Conservation (phyloP, 306 rosid species). For the Luffa aegyptiaca region DNA sequence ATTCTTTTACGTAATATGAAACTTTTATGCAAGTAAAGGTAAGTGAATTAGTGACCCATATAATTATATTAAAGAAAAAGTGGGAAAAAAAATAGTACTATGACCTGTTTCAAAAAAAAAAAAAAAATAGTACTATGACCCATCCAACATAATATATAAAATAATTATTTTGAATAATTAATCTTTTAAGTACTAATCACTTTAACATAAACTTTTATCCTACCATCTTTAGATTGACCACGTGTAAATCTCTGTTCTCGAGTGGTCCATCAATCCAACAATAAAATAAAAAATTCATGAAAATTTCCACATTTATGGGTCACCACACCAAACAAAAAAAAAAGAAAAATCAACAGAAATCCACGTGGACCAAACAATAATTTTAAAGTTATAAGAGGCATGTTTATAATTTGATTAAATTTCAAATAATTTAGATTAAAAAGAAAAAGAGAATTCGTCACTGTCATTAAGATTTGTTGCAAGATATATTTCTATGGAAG, state of each 20-base stretch:
- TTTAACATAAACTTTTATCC: not conserved
- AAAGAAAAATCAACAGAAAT: not conserved
- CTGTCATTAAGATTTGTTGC: not conserved
- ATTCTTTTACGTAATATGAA: no score
- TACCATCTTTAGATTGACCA: not conserved
- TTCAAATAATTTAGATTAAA: not conserved
- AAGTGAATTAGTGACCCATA: no score
- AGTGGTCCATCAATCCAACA: not conserved
- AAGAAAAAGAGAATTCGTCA: not conserved
- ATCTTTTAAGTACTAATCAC: not conserved
- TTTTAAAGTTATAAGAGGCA: not conserved
- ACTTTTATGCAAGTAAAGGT: no score
- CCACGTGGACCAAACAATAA: not conserved
- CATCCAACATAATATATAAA: no score
- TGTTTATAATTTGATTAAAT: not conserved
- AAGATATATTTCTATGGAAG: not conserved
- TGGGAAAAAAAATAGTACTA: no score
- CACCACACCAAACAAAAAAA: no score
- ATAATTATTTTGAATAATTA: not conserved
- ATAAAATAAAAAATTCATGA: not conserved
- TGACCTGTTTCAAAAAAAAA: no score
- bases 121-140: no score
- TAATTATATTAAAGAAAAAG: no score
- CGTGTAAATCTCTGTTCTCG: not conserved
- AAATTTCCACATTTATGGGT: no score